Evolutionary conservation across 2,329 filamentous ascomycete genomes (phyloP), one percentile per base, ranked within the genome.

Genomic region (Bipolaris cookei): DNA sequence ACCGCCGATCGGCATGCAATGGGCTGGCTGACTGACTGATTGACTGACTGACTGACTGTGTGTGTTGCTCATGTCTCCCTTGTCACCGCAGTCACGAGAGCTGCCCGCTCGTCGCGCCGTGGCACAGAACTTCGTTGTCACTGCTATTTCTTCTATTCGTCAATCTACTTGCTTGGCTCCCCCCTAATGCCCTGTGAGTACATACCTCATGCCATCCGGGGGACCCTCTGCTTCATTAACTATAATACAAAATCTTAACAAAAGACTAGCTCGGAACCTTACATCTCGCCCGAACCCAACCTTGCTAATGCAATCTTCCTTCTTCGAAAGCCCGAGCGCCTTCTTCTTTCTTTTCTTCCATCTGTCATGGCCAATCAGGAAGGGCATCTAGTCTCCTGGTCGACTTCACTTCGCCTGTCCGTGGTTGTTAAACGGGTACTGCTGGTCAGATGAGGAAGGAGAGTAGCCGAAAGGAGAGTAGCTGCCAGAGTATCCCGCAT

Each of bases 391-490:
- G 14, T 23, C 32, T 14, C 20, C 32, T n/a, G 14, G 7, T 14
- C 39, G n/a, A 10, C 14, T 6, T 52, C 39, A 66, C 51, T 68
- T 66, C 6, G 51, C 39, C 42, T 59, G 50, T 14, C 54, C 62
- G 42, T 65, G 63, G 34, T 58, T 51, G 39, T 61, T 51, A 39
- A 60, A 68, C 7, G 54, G 43, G 43, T 64, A 65, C n/a, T 61
- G 46, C 54, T 67, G 65, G 37, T 69, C 65, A n/a, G 62, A 45
- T 18, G 56, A 45, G 44, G 38, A 50, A 3, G 63, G 53, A 1
- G 63, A 56, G 34, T 59, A 65, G 41, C 54, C 55, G 47, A 60
- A 63, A 3, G 53, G 50, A 18, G 63, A 55, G 43, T 67, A 70
- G 13, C 61, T 60, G 25, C 59, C 65, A 11, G 54, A 51, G 50